A percentile compares a stretch with the other conserved stretches of the same genome.
phyloP scores from a whole-genome alignment of 1,284 basidiomycete species.

The Cryptococcus neoformans region DNA sequence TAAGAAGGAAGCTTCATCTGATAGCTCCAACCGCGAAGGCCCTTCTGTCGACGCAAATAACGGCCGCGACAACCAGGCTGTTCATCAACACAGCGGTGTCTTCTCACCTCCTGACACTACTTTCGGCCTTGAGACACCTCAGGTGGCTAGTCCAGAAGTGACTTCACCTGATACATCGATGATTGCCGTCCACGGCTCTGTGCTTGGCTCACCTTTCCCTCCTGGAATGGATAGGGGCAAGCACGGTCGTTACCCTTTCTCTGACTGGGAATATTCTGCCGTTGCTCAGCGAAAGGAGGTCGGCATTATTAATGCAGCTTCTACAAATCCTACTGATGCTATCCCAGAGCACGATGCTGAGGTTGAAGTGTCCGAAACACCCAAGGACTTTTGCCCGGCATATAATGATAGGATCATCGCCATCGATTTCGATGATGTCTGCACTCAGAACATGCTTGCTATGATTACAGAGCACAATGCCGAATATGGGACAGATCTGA shows the following conservation, averaged over 20 bases:
- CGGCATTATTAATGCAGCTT: neutral
- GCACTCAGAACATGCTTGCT: conserved; percentile 22
- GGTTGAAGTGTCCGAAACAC: neutral
- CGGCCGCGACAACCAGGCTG: neutral
- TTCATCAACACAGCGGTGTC: neutral
- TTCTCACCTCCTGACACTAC: conserved; percentile 2
- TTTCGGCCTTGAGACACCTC: neutral
- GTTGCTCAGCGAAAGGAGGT: neutral
- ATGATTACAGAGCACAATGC: conserved; percentile 24
- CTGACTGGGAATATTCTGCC: neutral
- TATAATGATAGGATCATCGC: conserved; percentile 31
- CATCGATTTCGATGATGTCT: conserved; percentile 41
- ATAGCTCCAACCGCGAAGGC: neutral
- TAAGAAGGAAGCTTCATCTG: neutral
- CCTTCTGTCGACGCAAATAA: neutral
- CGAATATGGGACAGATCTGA: conserved; percentile 25
- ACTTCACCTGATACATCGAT: conserved; percentile 5
- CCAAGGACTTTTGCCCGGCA: neutral
- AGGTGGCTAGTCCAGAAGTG: conserved; percentile 1
- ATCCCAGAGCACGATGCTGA: neutral
- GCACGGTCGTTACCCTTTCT: neutral
- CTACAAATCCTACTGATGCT: neutral
- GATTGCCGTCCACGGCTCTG: conserved; percentile 8
- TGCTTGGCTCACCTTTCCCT: conserved; percentile 5
- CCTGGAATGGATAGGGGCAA: neutral